Evolutionary conservation across 331 rosid species (phyloP).

Genomic region (Stylosanthes scabra): DNA sequence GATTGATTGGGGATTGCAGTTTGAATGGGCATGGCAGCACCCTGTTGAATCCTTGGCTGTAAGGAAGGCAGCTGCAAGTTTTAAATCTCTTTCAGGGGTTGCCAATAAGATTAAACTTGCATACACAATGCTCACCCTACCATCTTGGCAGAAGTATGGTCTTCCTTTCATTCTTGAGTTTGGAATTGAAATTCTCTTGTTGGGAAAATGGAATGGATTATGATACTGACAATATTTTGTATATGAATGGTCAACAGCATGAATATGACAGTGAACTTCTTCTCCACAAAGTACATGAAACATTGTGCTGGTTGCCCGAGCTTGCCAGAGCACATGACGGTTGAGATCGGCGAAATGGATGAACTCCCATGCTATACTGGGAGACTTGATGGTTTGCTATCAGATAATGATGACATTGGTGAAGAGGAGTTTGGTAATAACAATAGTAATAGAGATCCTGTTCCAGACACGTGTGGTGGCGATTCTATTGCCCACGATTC

Average conservation of each 20-base stretch:
- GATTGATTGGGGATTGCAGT: constrained; percentile 61
- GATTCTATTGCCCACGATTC: constrained; percentile 39
- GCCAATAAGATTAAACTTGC: constrained; percentile 91
- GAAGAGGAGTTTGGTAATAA: constrained; percentile 44
- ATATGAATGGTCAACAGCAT: constrained; percentile 60
- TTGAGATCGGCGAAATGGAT: constrained; percentile 63
- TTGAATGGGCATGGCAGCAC: constrained; percentile 99
- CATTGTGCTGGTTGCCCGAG: constrained; percentile 79
- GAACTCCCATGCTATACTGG: constrained; percentile 84
- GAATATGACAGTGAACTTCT: constrained; percentile 78
- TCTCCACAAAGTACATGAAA: constrained; percentile 78
- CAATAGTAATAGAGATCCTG: constrained; percentile 26
- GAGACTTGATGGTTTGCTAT: constrained; percentile 38
- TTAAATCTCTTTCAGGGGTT: constrained; percentile 87
- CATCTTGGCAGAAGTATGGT: constrained; percentile 81
- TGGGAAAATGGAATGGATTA: neutral
- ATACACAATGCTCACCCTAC: constrained; percentile 93
- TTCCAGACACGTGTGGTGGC: constrained; percentile 35
- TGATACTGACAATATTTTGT: constrained; percentile 33
- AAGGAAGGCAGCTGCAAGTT: constrained; percentile 80
- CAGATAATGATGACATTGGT: constrained; percentile 54
- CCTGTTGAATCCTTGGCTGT: constrained; percentile 90
- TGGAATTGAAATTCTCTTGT: neutral
- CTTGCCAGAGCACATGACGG: constrained; percentile 77
- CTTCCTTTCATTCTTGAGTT: constrained; percentile 9